Evolutionary conservation across 2,329 filamentous ascomycete species (phyloP), one percentile per base, ranked within the genome.

Genomic region (Thielaviopsis musarum): DNA sequence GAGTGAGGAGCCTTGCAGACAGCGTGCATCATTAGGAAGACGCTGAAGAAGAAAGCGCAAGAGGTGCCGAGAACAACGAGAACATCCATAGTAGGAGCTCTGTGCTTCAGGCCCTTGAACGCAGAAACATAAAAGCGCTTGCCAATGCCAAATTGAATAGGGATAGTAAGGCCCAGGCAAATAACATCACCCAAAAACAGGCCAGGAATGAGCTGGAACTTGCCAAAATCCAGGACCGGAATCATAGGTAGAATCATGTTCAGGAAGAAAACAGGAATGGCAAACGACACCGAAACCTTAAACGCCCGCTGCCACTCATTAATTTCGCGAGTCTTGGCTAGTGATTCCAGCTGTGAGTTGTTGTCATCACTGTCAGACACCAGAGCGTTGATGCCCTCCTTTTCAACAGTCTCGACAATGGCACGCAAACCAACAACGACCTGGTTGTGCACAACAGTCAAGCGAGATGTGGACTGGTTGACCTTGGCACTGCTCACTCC

Each of bases 81-180:
- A 1, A 97, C 93, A 69, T 98, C 93, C 93, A 98, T 98, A 0
- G 93, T 98, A 0, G 93, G 91, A 5, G 91, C 87, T 21, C 83
- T 81, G 69, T 98, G 93, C 71, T 86, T 89, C 65, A 98, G 70
- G 1, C 90, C 95, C 69, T 94, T 95, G 73, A 81, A 97, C n/a
- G 91, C 91, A 26, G 89, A 93, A 61, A 85, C 70, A 69, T 98
- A 98, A 70, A 97, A 98, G 15, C 93, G 87, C 71, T 84, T 90
- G 64, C 93, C 93, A 67, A 98, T 88, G 65, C 93, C 93, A 66
- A 98, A 98, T 70, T 98, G 93, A 9, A 98, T 85, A 34, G 93
- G 93, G 65, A 95, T 82, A 12, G 93, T 97, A 56, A 98, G 80
- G 60, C 78, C 67, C 57, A 97, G 74, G 70, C 90, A 96, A 58